Conservation (phyloP, 495 filamentous ascomycete species). For the Penicillium salamii region DNA sequence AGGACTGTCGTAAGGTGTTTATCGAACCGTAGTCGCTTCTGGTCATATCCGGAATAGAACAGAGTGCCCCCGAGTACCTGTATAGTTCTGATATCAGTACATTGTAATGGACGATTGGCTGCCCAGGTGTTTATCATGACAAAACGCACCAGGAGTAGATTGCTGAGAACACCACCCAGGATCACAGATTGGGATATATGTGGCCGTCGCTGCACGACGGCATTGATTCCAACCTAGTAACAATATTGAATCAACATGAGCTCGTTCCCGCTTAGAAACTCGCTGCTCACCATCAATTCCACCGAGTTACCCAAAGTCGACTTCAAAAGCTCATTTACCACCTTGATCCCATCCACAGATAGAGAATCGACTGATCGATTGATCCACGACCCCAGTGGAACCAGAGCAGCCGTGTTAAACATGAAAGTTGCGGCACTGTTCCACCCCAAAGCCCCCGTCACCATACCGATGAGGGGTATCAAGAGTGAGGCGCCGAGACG, state of each 20-base stretch:
- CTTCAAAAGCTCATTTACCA: constrained; percentile 21
- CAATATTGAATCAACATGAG: not conserved
- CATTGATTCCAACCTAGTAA: constrained; percentile 17
- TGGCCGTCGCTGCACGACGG: constrained; percentile 7
- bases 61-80: constrained; percentile 24
- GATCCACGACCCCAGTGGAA: constrained; percentile 16
- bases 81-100: not conserved
- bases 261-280: not conserved
- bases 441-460: constrained; percentile 3
- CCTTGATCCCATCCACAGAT: constrained; percentile 3
- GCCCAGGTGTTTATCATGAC: not conserved
- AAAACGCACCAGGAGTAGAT: constrained; percentile 19
- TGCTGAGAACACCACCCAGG: constrained; percentile 23
- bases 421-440: constrained; percentile 11
- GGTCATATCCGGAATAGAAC: constrained; percentile 16
- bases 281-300: constrained; percentile 20
- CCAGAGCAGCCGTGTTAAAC: constrained; percentile 18
- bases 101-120: not conserved
- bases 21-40: constrained; percentile 23
- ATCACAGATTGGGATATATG: constrained; percentile 17
- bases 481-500: not conserved
- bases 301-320: constrained; percentile 26
- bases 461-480: constrained; percentile 14
- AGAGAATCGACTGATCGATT: constrained; percentile 16
- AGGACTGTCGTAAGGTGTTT: constrained; percentile 19